Percentiles rank a stretch among this genome's conserved stretches.
Evolutionary conservation across 768 basidiomycete genomes (phyloP).

Genomic region (Suillus weaverae): DNA sequence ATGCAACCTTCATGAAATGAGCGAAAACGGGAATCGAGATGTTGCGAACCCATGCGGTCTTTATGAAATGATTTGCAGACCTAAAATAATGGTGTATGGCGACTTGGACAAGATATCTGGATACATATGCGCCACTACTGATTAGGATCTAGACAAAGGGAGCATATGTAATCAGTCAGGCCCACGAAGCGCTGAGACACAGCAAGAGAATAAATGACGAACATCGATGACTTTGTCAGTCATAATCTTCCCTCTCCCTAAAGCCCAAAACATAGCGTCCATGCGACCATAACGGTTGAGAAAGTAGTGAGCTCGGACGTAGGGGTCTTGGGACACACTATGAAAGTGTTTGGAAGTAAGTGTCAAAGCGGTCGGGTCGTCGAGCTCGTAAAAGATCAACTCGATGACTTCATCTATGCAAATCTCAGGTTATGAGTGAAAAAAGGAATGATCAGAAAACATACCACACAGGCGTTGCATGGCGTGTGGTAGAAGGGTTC

Average conservation of each 20-base stretch:
- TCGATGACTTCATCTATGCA: constrained; percentile 63
- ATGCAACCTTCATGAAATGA: constrained; percentile 62
- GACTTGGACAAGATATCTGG: constrained; percentile 76
- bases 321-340: constrained; percentile 67
- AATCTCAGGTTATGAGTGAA: constrained; percentile 10
- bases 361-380: constrained; percentile 61
- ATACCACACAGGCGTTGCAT: constrained; percentile 72
- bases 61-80: constrained; percentile 70
- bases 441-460: constrained; percentile 28
- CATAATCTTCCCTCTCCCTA: constrained; percentile 68
- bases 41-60: constrained; percentile 70
- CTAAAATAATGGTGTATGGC: constrained; percentile 80
- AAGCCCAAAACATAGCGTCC: constrained; percentile 73
- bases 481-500: constrained; percentile 11
- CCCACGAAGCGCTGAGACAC: constrained; percentile 14
- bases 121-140: constrained; percentile 73
- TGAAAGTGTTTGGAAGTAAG: constrained; percentile 59
- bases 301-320: constrained; percentile 78
- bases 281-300: constrained; percentile 68
- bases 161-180: constrained; percentile 28
- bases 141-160: constrained; percentile 57
- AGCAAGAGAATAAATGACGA: constrained; percentile 33
- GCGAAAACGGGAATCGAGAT: constrained; percentile 60
- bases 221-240: constrained; percentile 70
- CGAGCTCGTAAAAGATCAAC: constrained; percentile 70